Conservation (phyloP, 2,329 filamentous ascomycete genomes). For the Microsporum canis region DNA sequence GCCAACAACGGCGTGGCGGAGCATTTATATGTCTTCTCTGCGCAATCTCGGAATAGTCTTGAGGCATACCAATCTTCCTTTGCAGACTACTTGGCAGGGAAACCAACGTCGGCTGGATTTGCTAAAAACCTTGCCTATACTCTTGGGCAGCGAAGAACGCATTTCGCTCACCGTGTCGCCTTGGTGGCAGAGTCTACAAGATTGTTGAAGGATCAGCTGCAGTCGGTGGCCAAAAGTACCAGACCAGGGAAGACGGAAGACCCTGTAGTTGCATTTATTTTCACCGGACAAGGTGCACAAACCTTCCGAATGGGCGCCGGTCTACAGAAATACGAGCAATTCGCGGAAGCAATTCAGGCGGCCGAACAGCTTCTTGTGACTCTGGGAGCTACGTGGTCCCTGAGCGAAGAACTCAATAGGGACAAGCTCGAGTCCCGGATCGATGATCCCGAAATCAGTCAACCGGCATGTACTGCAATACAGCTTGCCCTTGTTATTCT, state of each 20-base stretch:
- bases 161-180: too few relatives aligned
- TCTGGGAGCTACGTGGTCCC: conserved; percentile 9
- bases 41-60: too few relatives aligned
- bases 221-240: neutral
- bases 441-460: conserved; percentile 7
- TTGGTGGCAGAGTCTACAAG: neutral
- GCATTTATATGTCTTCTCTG: neutral
- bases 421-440: neutral
- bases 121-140: conserved; percentile 17
- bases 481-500: conserved; percentile 19
- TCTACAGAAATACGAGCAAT: conserved; percentile 11
- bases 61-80: neutral
- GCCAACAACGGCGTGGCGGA: too few relatives aligned
- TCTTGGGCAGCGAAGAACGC: conserved; percentile 5
- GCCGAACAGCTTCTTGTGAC: conserved; percentile 8
- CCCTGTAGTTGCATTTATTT: conserved; percentile 5
- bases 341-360: conserved; percentile 8
- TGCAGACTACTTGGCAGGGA: too few relatives aligned
- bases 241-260: neutral
- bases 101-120: conserved; percentile 7
- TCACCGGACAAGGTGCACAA: conserved; percentile 17
- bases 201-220: too few relatives aligned
- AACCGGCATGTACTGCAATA: conserved; percentile 17
- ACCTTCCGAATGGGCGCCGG: too few relatives aligned
- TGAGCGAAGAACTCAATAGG: neutral